Conservation (phyloP, 257 asterid genomes). For the Solanum arcanum region DNA sequence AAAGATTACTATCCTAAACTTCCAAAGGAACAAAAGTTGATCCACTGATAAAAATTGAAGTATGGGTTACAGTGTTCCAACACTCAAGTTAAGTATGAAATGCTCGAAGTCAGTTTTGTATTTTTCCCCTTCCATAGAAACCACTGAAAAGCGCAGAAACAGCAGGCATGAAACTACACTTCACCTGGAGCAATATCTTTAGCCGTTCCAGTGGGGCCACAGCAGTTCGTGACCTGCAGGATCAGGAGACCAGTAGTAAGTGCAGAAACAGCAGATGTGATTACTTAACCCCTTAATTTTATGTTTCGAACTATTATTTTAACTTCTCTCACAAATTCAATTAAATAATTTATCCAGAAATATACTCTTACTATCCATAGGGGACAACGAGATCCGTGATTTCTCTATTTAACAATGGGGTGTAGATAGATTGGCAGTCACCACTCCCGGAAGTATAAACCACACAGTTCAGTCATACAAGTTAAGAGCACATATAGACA, state of each 20-base stretch:
- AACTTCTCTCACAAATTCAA: background rate
- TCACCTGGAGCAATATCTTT: conserved; percentile 89
- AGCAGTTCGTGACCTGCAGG: conserved; percentile 89
- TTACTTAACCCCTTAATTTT: background rate
- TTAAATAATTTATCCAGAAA: background rate
- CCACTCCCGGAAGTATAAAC: background rate
- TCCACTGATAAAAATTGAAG: background rate
- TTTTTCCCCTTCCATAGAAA: background rate
- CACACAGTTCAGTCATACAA: background rate
- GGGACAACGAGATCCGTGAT: background rate
- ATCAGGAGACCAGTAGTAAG: background rate
- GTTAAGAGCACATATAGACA: background rate
- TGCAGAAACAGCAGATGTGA: background rate
- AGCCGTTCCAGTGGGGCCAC: conserved; percentile 98
- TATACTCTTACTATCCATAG: background rate
- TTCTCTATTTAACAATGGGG: background rate
- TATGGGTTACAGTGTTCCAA: background rate
- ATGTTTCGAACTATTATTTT: background rate
- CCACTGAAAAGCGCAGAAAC: background rate
- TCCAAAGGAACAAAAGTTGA: background rate
- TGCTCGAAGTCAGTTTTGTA: background rate
- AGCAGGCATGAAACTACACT: background rate
- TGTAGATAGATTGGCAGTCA: background rate
- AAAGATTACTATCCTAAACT: background rate
- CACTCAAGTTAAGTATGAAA: background rate